These are phyloP conservation scores for Isabelozyma rhagii DNA, from an alignment of 805 yeast species.

Conservation along the genomic window DNA sequence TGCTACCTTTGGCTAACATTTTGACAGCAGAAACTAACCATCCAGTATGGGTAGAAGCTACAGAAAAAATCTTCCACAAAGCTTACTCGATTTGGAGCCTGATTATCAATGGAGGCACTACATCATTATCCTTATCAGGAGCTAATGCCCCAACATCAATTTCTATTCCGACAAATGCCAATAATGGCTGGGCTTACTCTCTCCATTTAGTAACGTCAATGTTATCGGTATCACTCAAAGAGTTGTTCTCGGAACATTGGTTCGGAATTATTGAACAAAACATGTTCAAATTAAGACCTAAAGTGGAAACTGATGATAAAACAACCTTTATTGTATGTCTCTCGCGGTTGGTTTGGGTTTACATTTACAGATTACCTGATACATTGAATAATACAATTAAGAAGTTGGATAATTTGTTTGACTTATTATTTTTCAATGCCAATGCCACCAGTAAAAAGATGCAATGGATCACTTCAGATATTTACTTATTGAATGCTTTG, in stretches of 20 bases:
- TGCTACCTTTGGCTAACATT: constrained; percentile 79
- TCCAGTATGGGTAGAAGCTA: constrained; percentile 90
- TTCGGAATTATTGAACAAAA: constrained; percentile 60
- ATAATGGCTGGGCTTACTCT: constrained; percentile 60
- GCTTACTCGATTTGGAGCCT: constrained; percentile 45
- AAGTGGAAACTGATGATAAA: constrained; percentile 47
- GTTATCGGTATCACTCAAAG: constrained; percentile 76
- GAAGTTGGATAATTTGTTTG: constrained; percentile 64
- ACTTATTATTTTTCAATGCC: constrained; percentile 48
- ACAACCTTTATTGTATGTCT: constrained; percentile 60
- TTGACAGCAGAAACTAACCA: constrained; percentile 94
- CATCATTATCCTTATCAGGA: background rate
- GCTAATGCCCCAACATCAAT: background rate
- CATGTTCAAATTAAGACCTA: constrained; percentile 62
- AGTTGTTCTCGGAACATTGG: constrained; percentile 74
- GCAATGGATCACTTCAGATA: constrained; percentile 72
- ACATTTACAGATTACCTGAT: constrained; percentile 80
- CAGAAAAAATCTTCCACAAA: constrained; percentile 55
- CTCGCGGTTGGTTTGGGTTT: constrained; percentile 85
- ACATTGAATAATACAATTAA: constrained; percentile 84
- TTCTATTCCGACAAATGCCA: background rate
- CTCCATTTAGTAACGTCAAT: constrained; percentile 68
- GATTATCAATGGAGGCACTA: constrained; percentile 16
- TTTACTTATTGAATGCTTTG: constrained; percentile 58
- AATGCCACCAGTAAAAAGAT: constrained; percentile 50